Conservation (phyloP, 106 monocot genomes). For the Apostasia ramifera region DNA sequence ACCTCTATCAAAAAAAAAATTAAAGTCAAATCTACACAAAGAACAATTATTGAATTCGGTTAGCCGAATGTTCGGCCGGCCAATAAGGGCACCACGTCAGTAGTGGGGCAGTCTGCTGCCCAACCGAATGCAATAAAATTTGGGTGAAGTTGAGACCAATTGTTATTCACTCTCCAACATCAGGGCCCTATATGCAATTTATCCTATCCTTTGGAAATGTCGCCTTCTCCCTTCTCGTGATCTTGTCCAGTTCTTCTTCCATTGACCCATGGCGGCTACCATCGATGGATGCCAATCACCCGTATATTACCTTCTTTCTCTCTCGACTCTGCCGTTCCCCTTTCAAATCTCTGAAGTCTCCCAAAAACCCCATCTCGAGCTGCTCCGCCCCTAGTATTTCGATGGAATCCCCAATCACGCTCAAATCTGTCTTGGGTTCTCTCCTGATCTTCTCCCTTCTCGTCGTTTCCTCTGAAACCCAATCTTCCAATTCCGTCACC, state of each 20-base stretch:
- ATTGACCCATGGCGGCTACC: neutral
- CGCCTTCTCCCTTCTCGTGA: too few relatives aligned
- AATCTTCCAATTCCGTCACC: slow-evolving; percentile 6
- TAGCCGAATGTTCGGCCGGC: too few relatives aligned
- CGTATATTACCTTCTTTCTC: neutral
- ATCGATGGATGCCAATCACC: neutral
- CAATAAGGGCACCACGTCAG: too few relatives aligned
- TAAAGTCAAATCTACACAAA: too few relatives aligned
- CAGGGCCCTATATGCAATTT: too few relatives aligned
- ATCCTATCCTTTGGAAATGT: too few relatives aligned
- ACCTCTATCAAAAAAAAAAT: too few relatives aligned
- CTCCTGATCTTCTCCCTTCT: neutral
- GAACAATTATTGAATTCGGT: too few relatives aligned
- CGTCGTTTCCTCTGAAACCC: neutral
- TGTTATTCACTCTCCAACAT: too few relatives aligned
- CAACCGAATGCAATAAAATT: too few relatives aligned
- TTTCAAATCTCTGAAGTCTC: neutral
- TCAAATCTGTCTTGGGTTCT: neutral
- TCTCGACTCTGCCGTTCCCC: neutral
- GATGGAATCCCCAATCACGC: neutral
- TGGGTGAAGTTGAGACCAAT: too few relatives aligned
- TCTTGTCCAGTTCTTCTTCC: neutral
- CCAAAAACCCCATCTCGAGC: neutral
- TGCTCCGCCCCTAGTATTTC: neutral
- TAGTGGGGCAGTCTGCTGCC: too few relatives aligned